phyloP scores from a whole-genome alignment of 495 filamentous ascomycete genomes.

The Tuber magnatum region DNA sequence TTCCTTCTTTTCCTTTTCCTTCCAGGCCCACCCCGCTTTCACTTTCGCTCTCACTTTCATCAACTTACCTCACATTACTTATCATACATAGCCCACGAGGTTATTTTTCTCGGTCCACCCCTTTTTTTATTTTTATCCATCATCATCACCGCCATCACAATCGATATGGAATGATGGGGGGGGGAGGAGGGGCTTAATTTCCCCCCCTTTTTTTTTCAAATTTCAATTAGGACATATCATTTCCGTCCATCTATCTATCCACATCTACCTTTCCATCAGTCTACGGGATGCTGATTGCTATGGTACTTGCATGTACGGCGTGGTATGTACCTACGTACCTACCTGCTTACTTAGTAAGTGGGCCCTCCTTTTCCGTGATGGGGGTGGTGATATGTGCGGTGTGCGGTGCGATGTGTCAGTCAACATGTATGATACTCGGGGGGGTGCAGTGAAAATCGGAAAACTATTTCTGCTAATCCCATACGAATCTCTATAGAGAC shows the following conservation, averaged over 20 bases:
- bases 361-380: neutral
- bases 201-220: neutral
- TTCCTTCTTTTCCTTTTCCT: neutral
- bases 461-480: neutral
- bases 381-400: neutral
- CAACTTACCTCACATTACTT: neutral
- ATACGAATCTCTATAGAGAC: neutral
- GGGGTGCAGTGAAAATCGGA: slow-evolving; percentile 1
- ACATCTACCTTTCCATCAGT: neutral
- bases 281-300: neutral
- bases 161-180: neutral
- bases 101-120: neutral
- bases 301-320: neutral
- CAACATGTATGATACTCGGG: slow-evolving; percentile 1
- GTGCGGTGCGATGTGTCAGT: slow-evolving; percentile 1
- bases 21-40: neutral
- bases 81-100: neutral
- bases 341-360: neutral
- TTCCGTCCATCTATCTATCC: neutral
- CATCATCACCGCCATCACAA: neutral
- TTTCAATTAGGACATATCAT: slow-evolving; percentile 4
- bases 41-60: neutral
- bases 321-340: neutral
- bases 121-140: neutral
- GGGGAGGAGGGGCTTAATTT: neutral